Evolutionary conservation across 257 asterid genomes (phyloP).

Genomic region (Asclepias syriaca): DNA sequence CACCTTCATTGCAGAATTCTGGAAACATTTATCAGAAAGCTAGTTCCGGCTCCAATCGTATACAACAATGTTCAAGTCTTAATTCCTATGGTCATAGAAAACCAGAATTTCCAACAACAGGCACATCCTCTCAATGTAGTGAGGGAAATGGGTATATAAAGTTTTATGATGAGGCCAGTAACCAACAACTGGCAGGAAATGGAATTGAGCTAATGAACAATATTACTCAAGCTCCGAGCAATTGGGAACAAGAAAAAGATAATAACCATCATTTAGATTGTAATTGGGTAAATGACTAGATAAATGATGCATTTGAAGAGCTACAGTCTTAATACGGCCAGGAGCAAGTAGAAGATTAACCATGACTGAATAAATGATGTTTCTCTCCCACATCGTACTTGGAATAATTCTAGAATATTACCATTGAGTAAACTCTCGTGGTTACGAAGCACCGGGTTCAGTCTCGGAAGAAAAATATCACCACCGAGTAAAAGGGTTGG

Average conservation of each 20-base stretch:
- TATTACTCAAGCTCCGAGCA: conserved; percentile 20
- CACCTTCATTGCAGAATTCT: conserved; percentile 11
- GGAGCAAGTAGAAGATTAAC: conserved; percentile 23
- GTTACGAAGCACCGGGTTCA: too few species aligned
- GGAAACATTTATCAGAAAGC: conserved; percentile 22
- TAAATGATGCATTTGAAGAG: conserved; percentile 53
- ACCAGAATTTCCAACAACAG: conserved; percentile 15
- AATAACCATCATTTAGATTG: conserved; percentile 26
- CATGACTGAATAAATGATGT: conserved; percentile 71
- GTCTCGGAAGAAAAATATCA: too few species aligned
- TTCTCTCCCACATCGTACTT: conserved; percentile 81
- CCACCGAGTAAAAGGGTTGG: too few species aligned
- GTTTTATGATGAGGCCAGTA: conserved; percentile 18
- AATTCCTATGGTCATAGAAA: conserved; percentile 16
- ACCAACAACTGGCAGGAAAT: conserved; percentile 22
- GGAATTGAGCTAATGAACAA: conserved; percentile 20
- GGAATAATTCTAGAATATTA: too few species aligned
- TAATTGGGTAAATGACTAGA: conserved; percentile 47
- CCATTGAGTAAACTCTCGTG: too few species aligned
- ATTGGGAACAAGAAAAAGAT: too few species aligned
- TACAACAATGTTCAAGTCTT: conserved; percentile 20
- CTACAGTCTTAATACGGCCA: conserved; percentile 35
- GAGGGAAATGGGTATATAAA: conserved; percentile 14
- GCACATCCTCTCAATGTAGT: conserved; percentile 5
- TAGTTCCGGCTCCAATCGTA: conserved; percentile 18